Base-by-base conservation (phyloP, 2,329 filamentous ascomycete species). In the Sarocladium kiliense region DNA sequence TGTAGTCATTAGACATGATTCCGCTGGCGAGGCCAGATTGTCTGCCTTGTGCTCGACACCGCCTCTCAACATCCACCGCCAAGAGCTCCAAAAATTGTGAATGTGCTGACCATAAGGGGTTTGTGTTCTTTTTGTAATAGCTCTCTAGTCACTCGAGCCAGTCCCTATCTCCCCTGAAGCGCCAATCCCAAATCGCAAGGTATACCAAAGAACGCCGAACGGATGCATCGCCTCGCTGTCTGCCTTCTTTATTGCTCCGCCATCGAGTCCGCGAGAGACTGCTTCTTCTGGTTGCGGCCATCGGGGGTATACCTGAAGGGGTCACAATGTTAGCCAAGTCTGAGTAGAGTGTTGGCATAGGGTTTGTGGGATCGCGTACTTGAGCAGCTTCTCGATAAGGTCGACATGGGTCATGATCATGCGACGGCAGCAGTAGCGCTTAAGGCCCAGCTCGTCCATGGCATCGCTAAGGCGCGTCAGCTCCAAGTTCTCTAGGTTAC, bases 321-420 rank as follows among this genome's bases (percentile, higher is more conserved):
- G 2, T 12, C 6, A 16, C 4, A 3, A 9, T 18, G 50, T 66
- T 59, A 65, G 49, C 58, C 42, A 56, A 50, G 34, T 3, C 32
- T 39, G 21, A 23, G 44, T n/a, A 32, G 34, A 19, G 16, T 34
- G 11, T 12, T 11, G 11, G 53, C 36, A 6, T 12, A 27, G 26
- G 14, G 14, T 23, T 49, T 9, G 19, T 36, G 37, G 32, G 27
- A 39, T 23, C 36, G 55, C 82, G 64, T 86, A 96, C 89, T 93
- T 90, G 62, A 99, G 84, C 53, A 99, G 84, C 77, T 99, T 99
- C 80, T 99, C 94, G 65, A 99, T 97, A 59, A 99, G 80, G 71
- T 99, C 94, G 66, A 99, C 94, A 74, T 99, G 94, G 58, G 94
- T 99, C 89, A 99, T 97, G 73, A 99, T 86, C 94, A 99, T 99